Evolutionary conservation across 1,284 basidiomycete genomes (phyloP), one percentile per base, ranked within the genome.

Genomic region (Irpex sp.): DNA sequence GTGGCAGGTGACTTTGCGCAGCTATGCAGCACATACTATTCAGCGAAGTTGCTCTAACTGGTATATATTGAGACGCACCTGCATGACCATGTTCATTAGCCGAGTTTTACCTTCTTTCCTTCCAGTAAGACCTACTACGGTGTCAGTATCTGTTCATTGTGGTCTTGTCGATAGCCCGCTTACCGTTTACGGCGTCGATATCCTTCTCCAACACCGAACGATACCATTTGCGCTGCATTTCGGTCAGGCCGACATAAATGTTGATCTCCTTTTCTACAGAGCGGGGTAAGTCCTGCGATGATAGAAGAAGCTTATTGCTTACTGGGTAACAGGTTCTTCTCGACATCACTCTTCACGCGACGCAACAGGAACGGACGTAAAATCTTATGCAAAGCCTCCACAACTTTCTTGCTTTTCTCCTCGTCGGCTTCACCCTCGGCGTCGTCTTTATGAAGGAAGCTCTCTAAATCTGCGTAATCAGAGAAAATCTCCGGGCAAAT

Each of bases 21-120:
- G 51, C 44, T 56, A 3, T 34, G n/a, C 36, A 3, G 13, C 58
- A n/a, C 6, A 21, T 1, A 36, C n/a, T 21, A 44, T 3, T 55
- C 6, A 40, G 4, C 9, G 13, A 57, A 74, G 84, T 67, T 72
- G 88, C 87, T 37, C 93, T 94, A 5, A 93, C 93, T 70, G 95
- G 92, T 70, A 95, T 95, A 40, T 91, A 81, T 93, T 93, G 52
- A 44, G 8, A 44, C 90, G 87, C 48, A 93, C 83, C 84, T 99
- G 97, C 97, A 99, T 99, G 67, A 99, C 97, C 81, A 99, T 97
- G 78, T 99, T 99, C 87, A 99, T 94, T 60, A 99, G 78, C 36
- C 96, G 83, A 2, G 96, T 98, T 80, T 98, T 99, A 67, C 97
- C 97, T 76, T 99, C 97, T 76, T 99, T 99, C 85, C 98, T 98